Evolutionary conservation across 495 filamentous ascomycete species (phyloP).

Genomic region (Annulohypoxylon nitens): DNA sequence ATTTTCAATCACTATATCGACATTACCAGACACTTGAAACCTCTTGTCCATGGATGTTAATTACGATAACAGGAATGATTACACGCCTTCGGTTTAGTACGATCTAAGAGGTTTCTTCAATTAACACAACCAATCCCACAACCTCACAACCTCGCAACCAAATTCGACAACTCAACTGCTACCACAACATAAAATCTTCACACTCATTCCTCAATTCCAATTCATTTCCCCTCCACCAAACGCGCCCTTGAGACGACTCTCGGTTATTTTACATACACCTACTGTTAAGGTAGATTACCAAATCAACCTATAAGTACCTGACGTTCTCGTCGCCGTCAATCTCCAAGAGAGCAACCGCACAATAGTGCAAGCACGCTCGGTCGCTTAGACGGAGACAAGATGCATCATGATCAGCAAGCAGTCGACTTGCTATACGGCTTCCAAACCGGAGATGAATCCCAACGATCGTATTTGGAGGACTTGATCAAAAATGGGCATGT

Average conservation of each 20-base stretch:
- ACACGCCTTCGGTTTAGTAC: too few species aligned
- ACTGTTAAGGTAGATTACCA: too few species aligned
- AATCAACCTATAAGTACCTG: neutral
- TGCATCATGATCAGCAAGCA: constrained; percentile 7
- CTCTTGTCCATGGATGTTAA: too few species aligned
- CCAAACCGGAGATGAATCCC: constrained; percentile 45
- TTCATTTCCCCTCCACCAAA: neutral
- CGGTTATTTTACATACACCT: too few species aligned
- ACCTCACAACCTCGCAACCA: too few species aligned
- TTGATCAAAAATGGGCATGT: constrained; percentile 41
- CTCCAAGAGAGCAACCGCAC: neutral
- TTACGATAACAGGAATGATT: too few species aligned
- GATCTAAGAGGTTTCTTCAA: too few species aligned
- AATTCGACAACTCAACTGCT: too few species aligned
- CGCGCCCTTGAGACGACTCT: neutral
- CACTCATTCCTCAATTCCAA: neutral
- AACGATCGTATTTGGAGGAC: constrained; percentile 42
- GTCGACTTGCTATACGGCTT: constrained; percentile 50
- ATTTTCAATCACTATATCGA: too few species aligned
- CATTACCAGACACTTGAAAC: too few species aligned
- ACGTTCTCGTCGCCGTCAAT: neutral
- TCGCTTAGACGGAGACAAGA: neutral
- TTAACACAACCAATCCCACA: too few species aligned
- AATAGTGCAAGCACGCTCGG: neutral
- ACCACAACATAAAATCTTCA: neutral